Base-by-base conservation (phyloP, 1,284 basidiomycete genomes). In the Ceratobasidium sp. region DNA sequence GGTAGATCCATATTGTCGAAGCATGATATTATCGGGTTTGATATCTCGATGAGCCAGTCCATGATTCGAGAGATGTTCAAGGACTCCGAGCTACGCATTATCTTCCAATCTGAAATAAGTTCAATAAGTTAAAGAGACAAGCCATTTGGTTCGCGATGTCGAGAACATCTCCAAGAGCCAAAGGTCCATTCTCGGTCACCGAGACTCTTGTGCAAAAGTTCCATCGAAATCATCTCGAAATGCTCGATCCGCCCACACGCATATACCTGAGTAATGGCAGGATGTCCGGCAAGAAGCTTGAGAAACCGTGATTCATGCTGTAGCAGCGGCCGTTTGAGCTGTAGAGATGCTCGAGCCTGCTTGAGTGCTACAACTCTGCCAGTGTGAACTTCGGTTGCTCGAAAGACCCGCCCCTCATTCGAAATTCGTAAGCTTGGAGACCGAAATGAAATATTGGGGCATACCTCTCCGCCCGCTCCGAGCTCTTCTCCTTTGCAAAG, bases 31-130 rank as follows among this genome's bases (percentile, higher is more conserved):
- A 77, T 87, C 86, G 72, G 81, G 82, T 82, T 88, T 88, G 83
- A 88, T 88, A 78, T 88, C 87, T 60, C 87, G 81, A 78, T 88
- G 87, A 73, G 88, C 88, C 62, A 88, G 86, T 39, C 85, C 84
- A 75, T 87, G 85, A 36, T 82, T 82, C 77, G 88, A 86, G 61
- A 88, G 77, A 79, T 88, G 86, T 60, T 83, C 79, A 72, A 88
- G 77, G 3, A 26, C 46, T 21, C 32, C 21, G 32, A 55, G 57
- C 26, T 46, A 26, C 9, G n/a, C 14, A 8, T 4, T 46, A 46
- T 4, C 10, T 46, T 14, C 9, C 4, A 4, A 46, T 14, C 45
- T n/a, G 16, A 18, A 46, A 46, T 39, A 39, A 12, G 4, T 18
- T 46, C 45, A n/a, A n/a, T 46, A 18, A 39, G 14, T 39, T 14